These are phyloP conservation scores for Skeletonema marinoi DNA, from an alignment of 108 stramenopile species.

Conservation along the genomic window DNA sequence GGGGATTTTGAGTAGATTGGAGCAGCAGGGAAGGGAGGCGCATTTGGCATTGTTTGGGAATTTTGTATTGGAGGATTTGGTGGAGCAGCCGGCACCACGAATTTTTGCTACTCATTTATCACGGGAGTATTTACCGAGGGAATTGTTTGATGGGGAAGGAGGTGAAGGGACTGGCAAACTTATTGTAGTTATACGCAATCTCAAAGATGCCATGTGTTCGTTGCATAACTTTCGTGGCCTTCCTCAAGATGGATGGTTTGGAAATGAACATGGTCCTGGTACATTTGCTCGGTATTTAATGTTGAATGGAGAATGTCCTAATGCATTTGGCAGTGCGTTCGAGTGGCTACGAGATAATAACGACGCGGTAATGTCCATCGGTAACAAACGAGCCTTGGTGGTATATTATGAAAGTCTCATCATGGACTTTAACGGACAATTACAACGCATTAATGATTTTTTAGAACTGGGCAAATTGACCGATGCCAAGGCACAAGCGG, in stretches of 20 bases:
- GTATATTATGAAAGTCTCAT: slow-evolving; percentile 16
- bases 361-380: background rate
- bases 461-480: background rate
- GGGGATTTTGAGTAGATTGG: slow-evolving; percentile 3
- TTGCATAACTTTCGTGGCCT: slow-evolving; percentile 1
- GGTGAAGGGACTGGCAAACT: background rate
- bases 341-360: background rate
- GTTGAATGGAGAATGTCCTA: background rate
- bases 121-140: background rate
- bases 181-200: background rate
- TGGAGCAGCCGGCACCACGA: slow-evolving; percentile 22
- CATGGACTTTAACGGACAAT: background rate
- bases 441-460: slow-evolving; percentile 8
- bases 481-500: background rate
- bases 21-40: background rate
- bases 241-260: background rate
- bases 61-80: slow-evolving; percentile 32
- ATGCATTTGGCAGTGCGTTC: background rate
- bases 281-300: background rate
- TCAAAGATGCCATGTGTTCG: slow-evolving; percentile 8
- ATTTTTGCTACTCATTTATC: slow-evolving; percentile 38
- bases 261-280: slow-evolving; percentile 7
- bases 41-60: slow-evolving; percentile 21
- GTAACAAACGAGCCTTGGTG: slow-evolving; percentile 9
- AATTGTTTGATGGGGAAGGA: slow-evolving; percentile 6